A percentile compares a stretch with the other conserved stretches of the same genome.
phyloP scores from a whole-genome alignment of 768 basidiomycete species.

The Mycena latifolia region DNA sequence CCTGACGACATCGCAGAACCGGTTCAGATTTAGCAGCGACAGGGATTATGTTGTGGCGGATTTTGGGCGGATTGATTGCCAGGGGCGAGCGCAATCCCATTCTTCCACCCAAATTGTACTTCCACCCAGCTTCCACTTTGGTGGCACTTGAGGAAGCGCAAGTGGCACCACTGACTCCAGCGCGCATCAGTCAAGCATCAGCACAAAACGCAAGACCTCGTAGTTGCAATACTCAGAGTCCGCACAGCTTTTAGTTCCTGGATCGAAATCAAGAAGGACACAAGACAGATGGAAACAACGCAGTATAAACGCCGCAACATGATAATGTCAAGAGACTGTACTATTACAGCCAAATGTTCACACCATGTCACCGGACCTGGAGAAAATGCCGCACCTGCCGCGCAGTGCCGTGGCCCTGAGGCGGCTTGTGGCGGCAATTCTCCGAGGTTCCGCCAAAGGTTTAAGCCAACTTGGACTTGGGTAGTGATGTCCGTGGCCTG shows the following conservation, averaged over 20 bases:
- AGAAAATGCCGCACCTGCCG: too few relatives aligned
- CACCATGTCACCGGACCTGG: too few relatives aligned
- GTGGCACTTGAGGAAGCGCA: constrained; percentile 14
- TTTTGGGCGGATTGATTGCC: constrained; percentile 16
- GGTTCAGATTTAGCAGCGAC: constrained; percentile 18
- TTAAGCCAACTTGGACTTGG: too few relatives aligned
- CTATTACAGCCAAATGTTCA: constrained; percentile 9
- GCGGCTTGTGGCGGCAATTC: too few relatives aligned
- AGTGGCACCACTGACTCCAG: constrained; percentile 11
- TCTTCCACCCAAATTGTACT: constrained; percentile 8
- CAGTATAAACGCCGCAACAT: constrained; percentile 11
- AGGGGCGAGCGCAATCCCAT: constrained; percentile 7
- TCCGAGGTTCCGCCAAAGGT: too few relatives aligned
- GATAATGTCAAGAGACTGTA: constrained; percentile 11
- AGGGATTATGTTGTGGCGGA: constrained; percentile 17
- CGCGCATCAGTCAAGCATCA: constrained; percentile 10
- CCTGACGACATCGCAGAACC: constrained; percentile 12
- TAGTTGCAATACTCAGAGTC: constrained; percentile 18
- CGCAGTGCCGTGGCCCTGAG: too few relatives aligned
- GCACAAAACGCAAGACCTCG: constrained; percentile 16
- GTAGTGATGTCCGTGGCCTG: too few relatives aligned
- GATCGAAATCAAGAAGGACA: constrained; percentile 16
- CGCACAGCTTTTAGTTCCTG: constrained; percentile 17
- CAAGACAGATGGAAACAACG: constrained; percentile 11
- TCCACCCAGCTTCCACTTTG: constrained; percentile 13